These are phyloP conservation scores for Xylariales sp. DNA, from an alignment of 2,329 filamentous ascomycete genomes.

Conservation along the genomic window DNA sequence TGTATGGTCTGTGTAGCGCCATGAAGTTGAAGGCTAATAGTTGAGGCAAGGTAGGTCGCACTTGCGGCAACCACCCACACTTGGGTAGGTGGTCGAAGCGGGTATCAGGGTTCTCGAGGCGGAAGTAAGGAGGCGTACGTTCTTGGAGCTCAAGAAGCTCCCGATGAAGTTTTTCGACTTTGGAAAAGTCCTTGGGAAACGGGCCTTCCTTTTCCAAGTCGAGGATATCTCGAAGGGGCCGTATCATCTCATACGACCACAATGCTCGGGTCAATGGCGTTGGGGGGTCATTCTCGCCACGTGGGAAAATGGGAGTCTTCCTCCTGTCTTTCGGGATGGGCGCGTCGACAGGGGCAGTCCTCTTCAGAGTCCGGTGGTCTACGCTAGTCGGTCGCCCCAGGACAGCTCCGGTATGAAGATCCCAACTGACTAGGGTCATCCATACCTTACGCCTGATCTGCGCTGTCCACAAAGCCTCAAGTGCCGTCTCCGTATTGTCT, in stretches of 20 bases:
- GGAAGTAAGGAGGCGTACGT: slow-evolving; percentile 47
- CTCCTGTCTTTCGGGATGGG: slow-evolving; percentile 41
- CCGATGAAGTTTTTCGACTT: slow-evolving; percentile 50
- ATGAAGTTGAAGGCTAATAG: slow-evolving; percentile 50
- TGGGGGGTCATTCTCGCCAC: slow-evolving; percentile 48
- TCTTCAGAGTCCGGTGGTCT: slow-evolving; percentile 41
- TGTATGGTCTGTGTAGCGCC: slow-evolving; percentile 57
- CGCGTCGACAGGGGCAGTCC: slow-evolving; percentile 50
- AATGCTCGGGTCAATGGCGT: slow-evolving; percentile 51
- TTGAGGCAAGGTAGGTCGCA: slow-evolving; percentile 44
- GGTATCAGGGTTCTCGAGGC: slow-evolving; percentile 51
- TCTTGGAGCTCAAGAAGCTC: slow-evolving; percentile 43
- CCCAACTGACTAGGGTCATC: slow-evolving; percentile 50
- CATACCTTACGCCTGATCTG: slow-evolving; percentile 53
- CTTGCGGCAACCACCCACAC: slow-evolving; percentile 46
- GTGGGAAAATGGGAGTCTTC: slow-evolving; percentile 42
- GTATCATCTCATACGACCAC: slow-evolving; percentile 43
- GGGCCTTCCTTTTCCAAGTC: slow-evolving; percentile 53
- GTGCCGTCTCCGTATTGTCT: slow-evolving; percentile 39
- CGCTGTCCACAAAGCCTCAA: slow-evolving; percentile 55
- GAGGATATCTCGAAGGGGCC: slow-evolving; percentile 48
- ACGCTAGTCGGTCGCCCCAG: slow-evolving; percentile 53
- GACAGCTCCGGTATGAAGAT: slow-evolving; percentile 48
- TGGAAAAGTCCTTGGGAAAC: slow-evolving; percentile 47
- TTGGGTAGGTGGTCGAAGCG: slow-evolving; percentile 50